These are phyloP conservation scores for Phaeotremella skinneri DNA, from an alignment of 768 basidiomycete genomes.

Conservation along the genomic window DNA sequence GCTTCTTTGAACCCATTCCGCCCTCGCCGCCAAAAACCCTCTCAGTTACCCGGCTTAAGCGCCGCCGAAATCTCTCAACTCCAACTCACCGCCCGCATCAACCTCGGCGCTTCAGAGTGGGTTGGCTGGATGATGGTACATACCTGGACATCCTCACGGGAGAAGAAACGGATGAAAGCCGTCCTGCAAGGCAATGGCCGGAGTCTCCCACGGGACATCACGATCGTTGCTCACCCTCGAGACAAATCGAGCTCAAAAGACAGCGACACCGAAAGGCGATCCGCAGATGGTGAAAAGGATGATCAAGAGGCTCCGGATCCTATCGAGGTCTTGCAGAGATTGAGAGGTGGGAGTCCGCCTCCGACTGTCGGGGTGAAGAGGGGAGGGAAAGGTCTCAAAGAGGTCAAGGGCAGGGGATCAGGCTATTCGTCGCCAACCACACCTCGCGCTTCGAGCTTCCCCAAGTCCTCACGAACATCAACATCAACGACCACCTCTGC, in stretches of 20 bases:
- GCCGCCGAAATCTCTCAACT: neutral
- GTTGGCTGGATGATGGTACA: conserved; percentile 4
- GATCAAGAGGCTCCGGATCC: no score
- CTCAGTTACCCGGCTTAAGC: neutral
- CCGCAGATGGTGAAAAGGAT: no score
- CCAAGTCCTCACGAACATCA: no score
- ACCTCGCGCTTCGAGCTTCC: no score
- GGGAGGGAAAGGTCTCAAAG: neutral
- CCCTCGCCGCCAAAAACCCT: no score
- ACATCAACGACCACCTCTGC: no score
- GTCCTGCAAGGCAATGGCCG: neutral
- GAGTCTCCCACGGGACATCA: neutral
- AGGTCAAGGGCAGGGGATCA: neutral
- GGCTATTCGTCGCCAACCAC: neutral
- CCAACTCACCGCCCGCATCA: conserved; percentile 1
- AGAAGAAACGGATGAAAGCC: neutral
- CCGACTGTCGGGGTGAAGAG: neutral
- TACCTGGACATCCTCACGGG: neutral
- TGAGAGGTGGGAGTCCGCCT: neutral
- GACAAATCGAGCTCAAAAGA: neutral
- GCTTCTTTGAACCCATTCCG: neutral
- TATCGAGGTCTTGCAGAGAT: neutral
- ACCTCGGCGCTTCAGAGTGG: conserved; percentile 13
- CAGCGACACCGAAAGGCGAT: neutral
- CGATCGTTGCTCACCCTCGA: neutral